phyloP scores from a whole-genome alignment of 495 filamentous ascomycete genomes.

The Rhizodiscina lignyota region DNA sequence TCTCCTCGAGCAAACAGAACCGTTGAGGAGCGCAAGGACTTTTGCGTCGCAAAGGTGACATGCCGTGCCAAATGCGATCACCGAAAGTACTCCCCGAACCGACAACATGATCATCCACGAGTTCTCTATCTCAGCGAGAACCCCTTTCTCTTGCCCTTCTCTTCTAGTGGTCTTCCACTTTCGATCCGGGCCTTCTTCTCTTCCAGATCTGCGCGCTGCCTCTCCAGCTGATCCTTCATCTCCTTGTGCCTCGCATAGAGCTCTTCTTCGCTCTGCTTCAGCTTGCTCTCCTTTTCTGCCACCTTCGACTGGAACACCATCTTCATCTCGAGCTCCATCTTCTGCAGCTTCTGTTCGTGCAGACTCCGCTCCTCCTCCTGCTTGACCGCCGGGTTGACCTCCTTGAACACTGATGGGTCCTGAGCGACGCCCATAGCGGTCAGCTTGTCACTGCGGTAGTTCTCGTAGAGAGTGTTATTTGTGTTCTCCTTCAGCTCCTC shows the following conservation, averaged over 20 bases:
- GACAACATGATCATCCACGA: not conserved
- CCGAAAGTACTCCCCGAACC: no score
- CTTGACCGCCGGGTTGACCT: constrained; percentile 99
- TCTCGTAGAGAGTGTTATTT: constrained; percentile 96
- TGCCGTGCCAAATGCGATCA: no score
- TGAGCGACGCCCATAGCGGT: constrained; percentile 95
- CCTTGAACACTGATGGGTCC: constrained; percentile 98
- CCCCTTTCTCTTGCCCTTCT: constrained; percentile 88
- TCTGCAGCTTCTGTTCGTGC: constrained; percentile 98
- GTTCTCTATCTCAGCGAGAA: constrained; percentile 62
- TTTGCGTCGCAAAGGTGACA: no score
- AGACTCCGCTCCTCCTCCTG: constrained; percentile 95
- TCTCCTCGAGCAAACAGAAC: no score
- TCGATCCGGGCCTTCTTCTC: constrained; percentile 94
- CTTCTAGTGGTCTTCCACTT: constrained; percentile 85
- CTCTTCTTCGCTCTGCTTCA: constrained; percentile 98
- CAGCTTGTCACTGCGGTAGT: constrained; percentile 98
- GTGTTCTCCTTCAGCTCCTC: constrained; percentile 99
- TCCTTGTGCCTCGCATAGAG: constrained; percentile 92
- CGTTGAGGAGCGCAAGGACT: no score
- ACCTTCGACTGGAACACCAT: constrained; percentile 99
- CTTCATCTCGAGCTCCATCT: constrained; percentile 99
- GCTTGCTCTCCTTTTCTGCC: constrained; percentile 96
- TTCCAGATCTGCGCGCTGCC: constrained; percentile 83
- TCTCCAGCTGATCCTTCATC: constrained; percentile 98